Evolutionary conservation across 2,329 filamentous ascomycete species (phyloP).

Genomic region (Trichophyton mentagrophytes): DNA sequence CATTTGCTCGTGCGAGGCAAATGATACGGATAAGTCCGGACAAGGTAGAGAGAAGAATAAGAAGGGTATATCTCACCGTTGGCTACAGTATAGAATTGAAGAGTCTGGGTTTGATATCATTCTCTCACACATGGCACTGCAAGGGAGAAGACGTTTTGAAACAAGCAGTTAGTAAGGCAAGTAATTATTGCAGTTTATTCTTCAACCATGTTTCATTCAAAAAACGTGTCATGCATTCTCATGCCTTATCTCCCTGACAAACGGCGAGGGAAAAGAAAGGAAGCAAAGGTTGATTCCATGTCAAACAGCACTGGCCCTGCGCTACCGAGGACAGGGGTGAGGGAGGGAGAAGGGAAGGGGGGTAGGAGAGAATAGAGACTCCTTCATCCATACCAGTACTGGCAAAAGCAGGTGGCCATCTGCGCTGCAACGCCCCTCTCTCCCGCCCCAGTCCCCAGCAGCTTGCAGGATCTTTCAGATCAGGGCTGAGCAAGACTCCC

Average conservation of each 20-base stretch:
- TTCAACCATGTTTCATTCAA: neutral
- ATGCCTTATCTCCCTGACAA: neutral
- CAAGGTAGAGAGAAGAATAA: neutral
- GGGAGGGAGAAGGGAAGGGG: neutral
- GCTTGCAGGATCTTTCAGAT: neutral
- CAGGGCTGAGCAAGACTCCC: neutral
- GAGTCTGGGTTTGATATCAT: constrained; percentile 51
- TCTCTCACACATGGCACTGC: constrained; percentile 51
- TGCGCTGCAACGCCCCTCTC: neutral
- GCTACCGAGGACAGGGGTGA: neutral
- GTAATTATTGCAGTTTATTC: neutral
- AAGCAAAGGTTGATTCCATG: neutral
- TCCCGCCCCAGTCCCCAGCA: neutral
- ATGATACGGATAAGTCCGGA: neutral
- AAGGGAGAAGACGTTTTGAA: neutral
- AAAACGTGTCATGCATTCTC: neutral
- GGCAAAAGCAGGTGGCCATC: constrained; percentile 11
- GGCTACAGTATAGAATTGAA: constrained; percentile 51
- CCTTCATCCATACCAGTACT: constrained; percentile 11
- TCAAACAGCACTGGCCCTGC: neutral
- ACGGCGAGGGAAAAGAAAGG: neutral
- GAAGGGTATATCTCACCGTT: constrained; percentile 35
- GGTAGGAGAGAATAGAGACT: neutral
- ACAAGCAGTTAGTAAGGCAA: neutral
- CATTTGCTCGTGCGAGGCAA: neutral